Base-by-base conservation (phyloP, 176 grass and related monocot species). In the Triticum urartu region DNA sequence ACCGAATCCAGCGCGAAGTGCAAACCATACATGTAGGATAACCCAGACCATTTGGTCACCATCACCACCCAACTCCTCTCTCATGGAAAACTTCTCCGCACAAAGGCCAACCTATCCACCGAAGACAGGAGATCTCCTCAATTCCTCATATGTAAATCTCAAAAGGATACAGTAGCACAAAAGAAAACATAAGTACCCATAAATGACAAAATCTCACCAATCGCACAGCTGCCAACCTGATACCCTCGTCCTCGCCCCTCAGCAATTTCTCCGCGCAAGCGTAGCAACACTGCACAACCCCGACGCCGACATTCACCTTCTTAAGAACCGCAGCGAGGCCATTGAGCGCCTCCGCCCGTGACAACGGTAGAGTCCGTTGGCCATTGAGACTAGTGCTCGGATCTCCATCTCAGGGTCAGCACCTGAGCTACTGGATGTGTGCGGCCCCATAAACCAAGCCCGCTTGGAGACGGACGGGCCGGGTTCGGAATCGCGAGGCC, bases 21-120 rank as follows among this genome's bases (percentile, higher is more conserved):
- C 58, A 61, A 78, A 65, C 7, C 64, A 65, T 91, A 98, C 95
- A 87, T 93, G 93, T 81, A 90, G 77, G 79, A 98, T 95, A 82
- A 95, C 86, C 22, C 71, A 26, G 89, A 93, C 86, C 56, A 90
- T 87, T 60, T 81, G 77, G 47, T 81, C 89, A 63, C 22, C 79
- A 43, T 86, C 34, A 18, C 54, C 68, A 3, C 25, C 61, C 6
- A 69, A 11, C 58, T 85, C 79, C 59, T 91, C 71, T 32, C 61
- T 93, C 43, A 45, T 86, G 21, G 64, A 64, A 66, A 95, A 77
- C 63, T 89, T 86, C 68, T 91, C 75, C 15, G 64, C 90, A 79
- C 96, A 98, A 12, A 90, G 38, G 32, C 76, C 80, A 54, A 91
- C 30, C 95, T 98, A 83, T 28, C 25, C 84, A 93, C 28, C 4